Base-by-base conservation (phyloP, 345 rosid species). In the Populus davidiana region DNA sequence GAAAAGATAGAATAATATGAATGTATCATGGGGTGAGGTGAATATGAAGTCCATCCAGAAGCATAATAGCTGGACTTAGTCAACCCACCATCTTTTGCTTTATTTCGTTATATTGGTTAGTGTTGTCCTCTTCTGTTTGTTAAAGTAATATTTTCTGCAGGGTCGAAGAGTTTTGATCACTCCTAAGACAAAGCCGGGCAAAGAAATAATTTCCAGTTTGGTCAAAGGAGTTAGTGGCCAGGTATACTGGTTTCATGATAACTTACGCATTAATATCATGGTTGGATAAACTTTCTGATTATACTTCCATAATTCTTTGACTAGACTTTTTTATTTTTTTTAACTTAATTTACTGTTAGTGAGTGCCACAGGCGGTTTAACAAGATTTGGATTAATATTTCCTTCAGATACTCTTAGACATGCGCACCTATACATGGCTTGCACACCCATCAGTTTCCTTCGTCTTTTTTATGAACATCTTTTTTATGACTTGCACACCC, bases 141-240 rank as follows among this genome's bases (percentile, higher is more conserved):
- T 47, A 14, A 47, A 47, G 18, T 3, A 47, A 14, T 0, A 14
- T 13, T 47, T 13, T 47, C 50, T 44, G 50, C 82, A 93, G 96
- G 96, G 89, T 29, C 77, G 67, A 29, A 87, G 82, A 82, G 91
- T 91, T 63, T 86, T 85, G 77, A 75, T 93, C 69, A 89, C 96
- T 67, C 88, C 87, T 63, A 87, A 77, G 71, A 75, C 86, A 70
- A 89, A 87, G 81, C 92, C 94, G 14, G 73, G 73, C 77, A 82
- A 80, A 83, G 88, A 86, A 78, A 86, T 85, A 82, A 86, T 90
- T 62, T 74, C 75, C 67, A 75, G 86, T 84, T 86, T 91, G 87
- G 90, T 91, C 77, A 83, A 84, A 84, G 81, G 90, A 83, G 87
- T 77, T 79, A 83, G 81, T 49, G 98, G 96, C 71, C 85, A 88